Conservation (phyloP, 2,329 filamentous ascomycete species). For the Aspergillus bombycis region DNA sequence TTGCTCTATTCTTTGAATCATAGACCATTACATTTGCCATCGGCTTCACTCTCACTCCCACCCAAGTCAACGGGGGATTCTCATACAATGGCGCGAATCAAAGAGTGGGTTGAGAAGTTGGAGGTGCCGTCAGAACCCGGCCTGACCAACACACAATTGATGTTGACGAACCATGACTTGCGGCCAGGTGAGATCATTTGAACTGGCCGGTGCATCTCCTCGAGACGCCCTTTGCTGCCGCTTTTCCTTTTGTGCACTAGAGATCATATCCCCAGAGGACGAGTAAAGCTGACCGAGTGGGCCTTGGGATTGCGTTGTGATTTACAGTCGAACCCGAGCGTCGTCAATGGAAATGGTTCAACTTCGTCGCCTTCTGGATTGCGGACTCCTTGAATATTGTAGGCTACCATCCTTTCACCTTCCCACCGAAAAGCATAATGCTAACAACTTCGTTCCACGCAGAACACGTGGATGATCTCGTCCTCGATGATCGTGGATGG, state of each 20-base stretch:
- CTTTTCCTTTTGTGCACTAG: slow-evolving; percentile 8
- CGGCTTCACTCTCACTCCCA: background rate
- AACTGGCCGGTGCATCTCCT: slow-evolving; percentile 9
- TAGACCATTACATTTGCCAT: background rate
- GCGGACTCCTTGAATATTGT: slow-evolving; percentile 82
- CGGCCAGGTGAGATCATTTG: slow-evolving; percentile 57
- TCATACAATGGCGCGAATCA: slow-evolving; percentile 31
- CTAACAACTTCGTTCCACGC: background rate
- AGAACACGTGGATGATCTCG: slow-evolving; percentile 93
- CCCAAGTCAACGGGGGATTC: background rate
- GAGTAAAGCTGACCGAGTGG: slow-evolving; percentile 17
- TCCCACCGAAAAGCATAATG: background rate
- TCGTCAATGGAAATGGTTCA: slow-evolving; percentile 83
- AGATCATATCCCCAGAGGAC: background rate
- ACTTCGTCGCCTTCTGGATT: slow-evolving; percentile 88
- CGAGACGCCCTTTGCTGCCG: slow-evolving; percentile 13
- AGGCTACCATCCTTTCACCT: slow-evolving; percentile 21
- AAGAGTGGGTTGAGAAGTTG: slow-evolving; percentile 56
- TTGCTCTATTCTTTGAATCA: background rate
- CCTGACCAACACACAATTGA: slow-evolving; percentile 75
- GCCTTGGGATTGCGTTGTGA: slow-evolving; percentile 19
- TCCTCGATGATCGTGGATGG: slow-evolving; percentile 78
- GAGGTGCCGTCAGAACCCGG: slow-evolving; percentile 76
- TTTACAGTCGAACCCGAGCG: slow-evolving; percentile 73
- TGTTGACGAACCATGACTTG: slow-evolving; percentile 84